Base-by-base conservation (phyloP, 2,329 filamentous ascomycete species). In the Fusarium floridanum region DNA sequence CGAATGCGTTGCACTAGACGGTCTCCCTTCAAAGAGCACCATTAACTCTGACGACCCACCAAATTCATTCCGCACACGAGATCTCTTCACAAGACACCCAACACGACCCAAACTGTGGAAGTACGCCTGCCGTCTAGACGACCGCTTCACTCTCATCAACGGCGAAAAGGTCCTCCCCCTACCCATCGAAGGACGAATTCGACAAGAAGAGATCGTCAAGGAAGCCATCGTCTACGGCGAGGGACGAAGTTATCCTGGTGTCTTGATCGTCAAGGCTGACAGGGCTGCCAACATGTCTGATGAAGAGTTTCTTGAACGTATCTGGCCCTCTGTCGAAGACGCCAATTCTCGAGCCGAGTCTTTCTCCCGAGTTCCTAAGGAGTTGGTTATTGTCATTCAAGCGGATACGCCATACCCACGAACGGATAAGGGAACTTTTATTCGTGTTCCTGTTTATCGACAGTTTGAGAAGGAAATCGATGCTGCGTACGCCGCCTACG, bases 141-240 rank as follows among this genome's bases (percentile, higher is more conserved):
- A 88, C 48, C 81, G 82, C 0, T 80, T 88, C 20, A 85, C 83
- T 0, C 77, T 88, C 2, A 77, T 84, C 39, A 88, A 88, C 39
- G 86, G 86, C 4, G 86, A 88, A 72, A 88, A 88, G 65, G 84
- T 87, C 0, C 78, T 86, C 0, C 86, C 86, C 0, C 73, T 87
- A 2, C 82, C 82, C 0, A 84, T 85, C 6, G 91, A 93, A 77
- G 86, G 87, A 5, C 83, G 84, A 0, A 86, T 92, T 8, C 83
- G 89, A 10, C 85, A 89, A 62, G 83, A 88, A 59, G 81, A 83
- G 5, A 80, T 86, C 0, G 88, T 92, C 0, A 82, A 85, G 17
- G 91, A 92, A 68, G 87, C 87, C 0, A 83, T 91, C 4, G 85
- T 91, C 1, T 91, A 91, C 70, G 90, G 90, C 0, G 84, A 86